Percentiles rank a stretch among this genome's conserved stretches.
phyloP scores from a whole-genome alignment of 2,329 filamentous ascomycete species.

The Ophiostoma ulmi region DNA sequence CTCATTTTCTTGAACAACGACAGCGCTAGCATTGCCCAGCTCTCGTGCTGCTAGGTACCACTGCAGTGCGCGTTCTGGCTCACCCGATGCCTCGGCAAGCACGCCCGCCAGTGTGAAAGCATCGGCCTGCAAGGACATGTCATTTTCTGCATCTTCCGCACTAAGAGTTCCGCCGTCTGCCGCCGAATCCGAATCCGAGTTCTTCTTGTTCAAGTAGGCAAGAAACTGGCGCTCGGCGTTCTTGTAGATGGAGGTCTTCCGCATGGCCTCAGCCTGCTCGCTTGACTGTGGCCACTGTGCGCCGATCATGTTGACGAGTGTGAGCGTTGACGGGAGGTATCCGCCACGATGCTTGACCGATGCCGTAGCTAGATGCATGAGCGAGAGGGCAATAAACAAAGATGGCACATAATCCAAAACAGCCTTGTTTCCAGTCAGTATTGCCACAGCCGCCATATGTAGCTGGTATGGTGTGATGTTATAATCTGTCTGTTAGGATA shows the following conservation, averaged over 20 bases:
- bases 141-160: constrained; percentile 3
- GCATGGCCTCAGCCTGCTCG: constrained; percentile 6
- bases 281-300: constrained; percentile 20
- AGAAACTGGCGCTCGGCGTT: constrained; percentile 29
- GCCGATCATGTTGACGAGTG: constrained; percentile 29
- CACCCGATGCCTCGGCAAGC: constrained; percentile 27
- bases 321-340: constrained; percentile 38
- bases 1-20: background rate
- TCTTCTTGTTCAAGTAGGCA: constrained; percentile 25
- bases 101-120: constrained; percentile 37
- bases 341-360: constrained; percentile 26
- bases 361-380: constrained; percentile 35
- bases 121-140: constrained; percentile 31
- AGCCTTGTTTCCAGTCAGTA: constrained; percentile 28
- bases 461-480: constrained; percentile 32
- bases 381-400: constrained; percentile 32
- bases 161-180: background rate
- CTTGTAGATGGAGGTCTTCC: constrained; percentile 28
- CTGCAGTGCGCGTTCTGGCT: constrained; percentile 31
- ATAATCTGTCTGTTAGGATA: constrained; percentile 27
- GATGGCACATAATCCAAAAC: background rate
- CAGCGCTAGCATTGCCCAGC: constrained; percentile 12
- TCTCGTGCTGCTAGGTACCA: constrained; percentile 27
- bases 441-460: constrained; percentile 33
- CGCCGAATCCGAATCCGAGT: background rate